Evolutionary conservation across 2,329 filamentous ascomycete genomes (phyloP).

Genomic region (Drechslerella stenobrocha): DNA sequence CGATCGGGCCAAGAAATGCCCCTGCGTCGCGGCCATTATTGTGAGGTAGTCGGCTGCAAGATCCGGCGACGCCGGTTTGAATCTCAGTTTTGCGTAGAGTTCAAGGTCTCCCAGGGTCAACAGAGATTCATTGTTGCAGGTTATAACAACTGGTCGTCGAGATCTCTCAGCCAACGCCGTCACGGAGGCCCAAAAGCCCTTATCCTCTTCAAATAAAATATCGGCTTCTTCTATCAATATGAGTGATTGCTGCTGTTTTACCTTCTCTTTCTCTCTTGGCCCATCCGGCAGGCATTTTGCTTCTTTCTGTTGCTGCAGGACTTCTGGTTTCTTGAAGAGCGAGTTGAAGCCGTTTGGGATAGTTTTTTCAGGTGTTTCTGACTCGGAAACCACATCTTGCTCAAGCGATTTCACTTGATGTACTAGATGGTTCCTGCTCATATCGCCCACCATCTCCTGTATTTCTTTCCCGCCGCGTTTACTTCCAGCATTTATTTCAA

Average conservation of each 20-base stretch:
- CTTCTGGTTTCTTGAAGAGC: conserved; percentile 70
- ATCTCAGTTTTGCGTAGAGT: conserved; percentile 82
- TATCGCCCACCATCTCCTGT: conserved; percentile 88
- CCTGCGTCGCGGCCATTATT: conserved; percentile 82
- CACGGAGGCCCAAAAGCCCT: conserved; percentile 87
- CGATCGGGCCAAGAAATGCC: conserved; percentile 72
- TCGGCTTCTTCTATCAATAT: conserved; percentile 95
- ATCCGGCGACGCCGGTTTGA: conserved; percentile 67
- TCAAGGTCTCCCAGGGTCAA: conserved; percentile 73
- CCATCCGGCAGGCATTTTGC: conserved; percentile 32
- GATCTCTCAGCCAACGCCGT: conserved; percentile 77
- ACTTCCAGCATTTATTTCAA: conserved; percentile 86
- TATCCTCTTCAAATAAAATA: conserved; percentile 90
- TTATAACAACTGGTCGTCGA: conserved; percentile 89
- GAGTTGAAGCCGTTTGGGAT: conserved; percentile 64
- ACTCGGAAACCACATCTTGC: conserved; percentile 49
- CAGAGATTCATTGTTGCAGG: conserved; percentile 88
- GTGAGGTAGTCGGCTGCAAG: conserved; percentile 78
- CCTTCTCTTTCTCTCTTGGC: conserved; percentile 52
- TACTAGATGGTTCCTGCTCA: conserved; percentile 94
- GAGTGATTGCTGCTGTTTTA: conserved; percentile 81
- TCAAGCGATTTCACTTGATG: conserved; percentile 58
- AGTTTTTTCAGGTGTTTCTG: conserved; percentile 54
- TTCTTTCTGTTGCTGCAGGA: conserved; percentile 51
- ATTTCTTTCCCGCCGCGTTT: conserved; percentile 87